These are phyloP conservation scores for Cryptosporidium ryanae DNA, from an alignment of 169 alveolate genomes.

Conservation along the genomic window DNA sequence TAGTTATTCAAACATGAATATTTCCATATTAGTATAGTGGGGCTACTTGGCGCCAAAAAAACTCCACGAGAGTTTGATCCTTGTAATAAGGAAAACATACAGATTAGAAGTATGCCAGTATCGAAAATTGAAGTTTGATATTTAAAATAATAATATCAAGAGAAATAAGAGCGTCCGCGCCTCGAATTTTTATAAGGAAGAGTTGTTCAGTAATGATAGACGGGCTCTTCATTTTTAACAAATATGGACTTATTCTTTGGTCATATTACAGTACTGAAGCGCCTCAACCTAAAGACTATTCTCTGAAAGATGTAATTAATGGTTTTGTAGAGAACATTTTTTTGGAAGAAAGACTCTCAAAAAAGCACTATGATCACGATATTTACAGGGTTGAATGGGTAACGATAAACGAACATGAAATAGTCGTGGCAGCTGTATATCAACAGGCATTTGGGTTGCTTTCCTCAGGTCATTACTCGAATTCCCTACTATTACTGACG, in stretches of 20 bases:
- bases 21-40: constrained; percentile 14
- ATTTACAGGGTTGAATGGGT: constrained; percentile 47
- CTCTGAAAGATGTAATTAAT: neutral
- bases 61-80: too few relatives aligned
- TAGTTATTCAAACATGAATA: neutral
- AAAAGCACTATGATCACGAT: constrained; percentile 58
- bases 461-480: constrained; percentile 26
- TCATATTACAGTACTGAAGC: constrained; percentile 34
- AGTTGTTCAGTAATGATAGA: constrained; percentile 25
- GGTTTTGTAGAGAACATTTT: constrained; percentile 38
- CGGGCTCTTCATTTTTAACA: constrained; percentile 55
- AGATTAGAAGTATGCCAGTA: neutral
- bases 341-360: constrained; percentile 53
- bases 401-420: constrained; percentile 22
- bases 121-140: too few relatives aligned
- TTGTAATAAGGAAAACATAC: neutral
- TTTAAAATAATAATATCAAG: neutral
- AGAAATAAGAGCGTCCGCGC: neutral
- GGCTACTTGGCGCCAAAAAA: constrained; percentile 46
- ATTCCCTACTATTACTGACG: constrained; percentile 13
- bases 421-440: constrained; percentile 27
- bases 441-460: constrained; percentile 17
- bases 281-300: neutral
- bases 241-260: constrained; percentile 61
- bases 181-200: neutral